These are phyloP conservation scores for Aspergillus sojae DNA, from an alignment of 2,329 filamentous ascomycete genomes.

Conservation along the genomic window DNA sequence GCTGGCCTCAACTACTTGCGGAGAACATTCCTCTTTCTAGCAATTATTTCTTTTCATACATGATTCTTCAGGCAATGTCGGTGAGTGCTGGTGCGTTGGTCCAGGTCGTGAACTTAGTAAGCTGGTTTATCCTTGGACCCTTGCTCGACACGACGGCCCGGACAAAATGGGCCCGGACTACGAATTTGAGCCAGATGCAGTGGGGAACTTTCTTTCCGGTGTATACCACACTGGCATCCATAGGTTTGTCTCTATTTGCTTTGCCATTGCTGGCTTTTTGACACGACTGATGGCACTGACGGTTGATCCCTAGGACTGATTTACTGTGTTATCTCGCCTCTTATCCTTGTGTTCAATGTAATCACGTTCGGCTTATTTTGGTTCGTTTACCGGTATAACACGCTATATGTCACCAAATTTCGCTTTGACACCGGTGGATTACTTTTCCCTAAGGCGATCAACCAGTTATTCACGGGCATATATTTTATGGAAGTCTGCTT, in stretches of 20 bases:
- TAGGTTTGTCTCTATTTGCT: slow-evolving; percentile 55
- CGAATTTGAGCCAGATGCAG: slow-evolving; percentile 71
- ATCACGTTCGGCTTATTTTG: slow-evolving; percentile 90
- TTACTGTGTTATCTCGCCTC: slow-evolving; percentile 83
- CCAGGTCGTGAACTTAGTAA: slow-evolving; percentile 75
- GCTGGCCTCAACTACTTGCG: slow-evolving; percentile 72
- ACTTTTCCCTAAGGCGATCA: slow-evolving; percentile 88
- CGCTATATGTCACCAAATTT: slow-evolving; percentile 91
- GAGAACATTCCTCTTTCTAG: slow-evolving; percentile 79
- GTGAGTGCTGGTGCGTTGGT: slow-evolving; percentile 87
- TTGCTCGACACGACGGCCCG: slow-evolving; percentile 79
- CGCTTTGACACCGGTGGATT: slow-evolving; percentile 89
- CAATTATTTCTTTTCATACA: slow-evolving; percentile 99
- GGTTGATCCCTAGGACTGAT: slow-evolving; percentile 59
- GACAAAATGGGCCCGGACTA: slow-evolving; percentile 85
- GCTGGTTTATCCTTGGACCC: slow-evolving; percentile 80
- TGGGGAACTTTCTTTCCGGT: slow-evolving; percentile 96
- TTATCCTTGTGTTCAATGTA: slow-evolving; percentile 91
- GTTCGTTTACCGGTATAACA: slow-evolving; percentile 95
- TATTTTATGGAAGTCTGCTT: slow-evolving; percentile 94
- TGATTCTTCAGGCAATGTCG: slow-evolving; percentile 90
- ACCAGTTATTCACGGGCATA: slow-evolving; percentile 90
- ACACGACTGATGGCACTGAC: not conserved
- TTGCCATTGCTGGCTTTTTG: not conserved
- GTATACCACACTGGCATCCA: slow-evolving; percentile 95